Evolutionary conservation across 768 basidiomycete genomes (phyloP).

Genomic region (Suillus subalutaceus): DNA sequence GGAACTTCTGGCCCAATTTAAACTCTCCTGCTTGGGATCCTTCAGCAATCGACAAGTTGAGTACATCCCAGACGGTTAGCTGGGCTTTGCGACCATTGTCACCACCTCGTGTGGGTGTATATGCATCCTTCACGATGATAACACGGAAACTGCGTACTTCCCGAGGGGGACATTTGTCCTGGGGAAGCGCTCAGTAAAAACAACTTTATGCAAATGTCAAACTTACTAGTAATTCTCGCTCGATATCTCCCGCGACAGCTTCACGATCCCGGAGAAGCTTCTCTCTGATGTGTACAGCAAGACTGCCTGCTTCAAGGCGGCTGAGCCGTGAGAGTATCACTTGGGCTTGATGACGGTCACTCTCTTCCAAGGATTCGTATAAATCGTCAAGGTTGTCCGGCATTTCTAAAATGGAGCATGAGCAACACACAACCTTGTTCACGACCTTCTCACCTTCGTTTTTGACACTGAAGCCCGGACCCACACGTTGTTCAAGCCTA

Average conservation of each 20-base stretch:
- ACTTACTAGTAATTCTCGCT: slow-evolving; percentile 72
- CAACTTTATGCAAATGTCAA: slow-evolving; percentile 1
- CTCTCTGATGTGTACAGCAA: slow-evolving; percentile 55
- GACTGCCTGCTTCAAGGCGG: slow-evolving; percentile 59
- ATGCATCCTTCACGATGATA: slow-evolving; percentile 65
- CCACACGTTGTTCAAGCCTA: slow-evolving; percentile 62
- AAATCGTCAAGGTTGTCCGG: slow-evolving; percentile 56
- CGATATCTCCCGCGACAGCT: slow-evolving; percentile 59
- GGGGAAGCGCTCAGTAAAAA: slow-evolving; percentile 13
- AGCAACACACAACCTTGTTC: neutral
- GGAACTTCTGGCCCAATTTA: slow-evolving; percentile 64
- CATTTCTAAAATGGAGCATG: slow-evolving; percentile 13
- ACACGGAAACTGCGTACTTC: slow-evolving; percentile 79
- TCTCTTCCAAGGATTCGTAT: slow-evolving; percentile 62
- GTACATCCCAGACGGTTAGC: slow-evolving; percentile 83
- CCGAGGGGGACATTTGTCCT: slow-evolving; percentile 71
- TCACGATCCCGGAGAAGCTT: slow-evolving; percentile 53
- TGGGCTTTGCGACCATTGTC: slow-evolving; percentile 66
- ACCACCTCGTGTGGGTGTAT: slow-evolving; percentile 43
- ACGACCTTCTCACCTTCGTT: slow-evolving; percentile 41
- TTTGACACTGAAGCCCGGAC: slow-evolving; percentile 42
- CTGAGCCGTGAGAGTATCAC: slow-evolving; percentile 44
- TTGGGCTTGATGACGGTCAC: slow-evolving; percentile 48
- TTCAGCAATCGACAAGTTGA: slow-evolving; percentile 52
- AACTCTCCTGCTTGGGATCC: slow-evolving; percentile 54